Base-by-base conservation (phyloP, 306 rosid genomes). In the Inga laurina region DNA sequence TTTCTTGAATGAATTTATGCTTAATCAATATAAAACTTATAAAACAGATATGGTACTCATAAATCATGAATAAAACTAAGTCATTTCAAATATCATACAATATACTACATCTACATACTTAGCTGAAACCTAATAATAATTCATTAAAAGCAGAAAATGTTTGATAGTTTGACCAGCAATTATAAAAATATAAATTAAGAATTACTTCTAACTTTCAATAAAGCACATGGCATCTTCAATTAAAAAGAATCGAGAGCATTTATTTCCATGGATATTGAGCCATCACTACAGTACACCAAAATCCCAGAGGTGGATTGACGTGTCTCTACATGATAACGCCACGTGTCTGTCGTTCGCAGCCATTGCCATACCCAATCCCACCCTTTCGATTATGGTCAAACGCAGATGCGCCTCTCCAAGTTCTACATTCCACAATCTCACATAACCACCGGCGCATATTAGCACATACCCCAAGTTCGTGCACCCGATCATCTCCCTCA, bases 321-420 rank as follows among this genome's bases (percentile, higher is more conserved):
- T 67, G 67, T 90, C 88, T 5, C 10, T 68, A 7, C 73, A 54
- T 0, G 92, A 82, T 0, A 91, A 82, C 0, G 89, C 97, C 82
- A 96, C 92, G 48, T 93, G 92, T 79, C 93, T 93, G 7, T 90
- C 91, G 49, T 74, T 85, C 1, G 93, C 89, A 0, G 85, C 92
- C 45, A 96, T 49, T 0, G 92, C 88, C 43, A 74, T 93, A 0
- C 77, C 83, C 0, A 77, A 84, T 0, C 84, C 96, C 0, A 75
- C 30, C 16, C 85, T 52, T 44, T 89, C 90, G 0, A 18, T 5
- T 0, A 93, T 45, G 0, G 74, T 12, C 51, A 73, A 59, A 3
- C 88, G 43, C 44, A 51, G 72, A 0, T 16, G 41, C 2, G 45
- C 86, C 4, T 0, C 18, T 1, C 88, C 88, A 0, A 46, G 76